Evolutionary conservation across 1,284 basidiomycete genomes (phyloP), one percentile per base, ranked within the genome.

Genomic region (Wolfiporia cocos): DNA sequence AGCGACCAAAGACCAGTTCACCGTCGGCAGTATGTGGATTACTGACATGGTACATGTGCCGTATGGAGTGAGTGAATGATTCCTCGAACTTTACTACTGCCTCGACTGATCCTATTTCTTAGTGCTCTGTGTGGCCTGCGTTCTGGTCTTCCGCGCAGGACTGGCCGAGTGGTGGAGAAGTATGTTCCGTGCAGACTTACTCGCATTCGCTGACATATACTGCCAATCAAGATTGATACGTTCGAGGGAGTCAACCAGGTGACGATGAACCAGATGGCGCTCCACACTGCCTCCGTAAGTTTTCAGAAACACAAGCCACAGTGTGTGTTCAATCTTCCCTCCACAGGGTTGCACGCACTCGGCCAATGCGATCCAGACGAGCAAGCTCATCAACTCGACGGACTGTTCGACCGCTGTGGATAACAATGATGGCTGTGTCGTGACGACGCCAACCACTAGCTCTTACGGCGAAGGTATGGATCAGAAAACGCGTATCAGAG

Each of bases 111-210:
- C n/a, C 30, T 26, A 19, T 14, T 11, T 24, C 30, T 18, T 44
- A 82, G 78, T 85, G 81, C 57, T 83, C 82, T 4, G 81, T 85
- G 14, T 86, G 83, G 83, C 80, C 82, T 15, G 78, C 80, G 10
- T 82, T 71, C 66, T 79, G 78, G 77, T 73, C 73, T n/a, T 74
- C 76, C 52, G 73, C 80, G 2, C 63, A 69, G 5, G 57, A 63
- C 22, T 85, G 83, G 83, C 82, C 82, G 1, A 57, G 58, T 19
- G 82, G 81, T 47, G 82, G 71, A 59, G 63, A 62, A 63, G 66
- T 55, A 23, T 44, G 59, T 17, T 50, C 30, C n/a, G n/a, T n/a
- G n/a, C n/a, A n/a, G n/a, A n/a, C n/a, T n/a, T n/a, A n/a, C n/a
- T n/a, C 35, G 26, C 21, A 26, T 29, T 32, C 34, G 34, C 35